A percentile compares a stretch with the other conserved stretches of the same genome.
phyloP scores from a whole-genome alignment of 2,329 filamentous ascomycete genomes.

The Colletotrichum kahawae region DNA sequence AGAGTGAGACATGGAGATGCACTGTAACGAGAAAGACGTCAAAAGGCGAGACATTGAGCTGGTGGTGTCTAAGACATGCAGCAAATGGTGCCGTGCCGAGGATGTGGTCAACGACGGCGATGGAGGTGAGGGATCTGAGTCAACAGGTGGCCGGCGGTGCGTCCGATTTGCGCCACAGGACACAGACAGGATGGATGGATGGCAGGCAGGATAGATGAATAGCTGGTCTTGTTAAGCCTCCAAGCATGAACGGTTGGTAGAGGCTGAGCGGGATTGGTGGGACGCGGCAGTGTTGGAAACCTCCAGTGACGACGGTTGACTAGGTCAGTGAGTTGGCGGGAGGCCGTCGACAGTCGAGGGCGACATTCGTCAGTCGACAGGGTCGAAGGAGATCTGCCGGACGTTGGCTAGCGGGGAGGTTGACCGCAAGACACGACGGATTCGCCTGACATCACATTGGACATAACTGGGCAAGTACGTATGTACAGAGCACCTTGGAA shows the following conservation, averaged over 20 bases:
- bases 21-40: background rate
- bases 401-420: background rate
- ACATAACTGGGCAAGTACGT: background rate
- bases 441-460: background rate
- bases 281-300: background rate
- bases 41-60: background rate
- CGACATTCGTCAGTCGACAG: background rate
- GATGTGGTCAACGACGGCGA: background rate
- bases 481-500: no score
- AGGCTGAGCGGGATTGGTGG: conserved; percentile 2
- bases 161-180: conserved; percentile 7
- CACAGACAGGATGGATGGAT: background rate
- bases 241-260: conserved; percentile 9
- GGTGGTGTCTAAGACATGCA: background rate
- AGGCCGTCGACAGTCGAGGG: background rate
- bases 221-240: background rate
- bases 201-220: background rate
- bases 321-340: background rate
- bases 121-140: conserved; percentile 12
- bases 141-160: conserved; percentile 13
- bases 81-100: conserved; percentile 1
- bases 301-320: background rate
- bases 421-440: background rate
- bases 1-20: background rate
- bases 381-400: background rate